Percentiles rank a stretch among this genome's conserved stretches.
Conservation (phyloP, 768 basidiomycete genomes). For the Exidia glandulosa region DNA sequence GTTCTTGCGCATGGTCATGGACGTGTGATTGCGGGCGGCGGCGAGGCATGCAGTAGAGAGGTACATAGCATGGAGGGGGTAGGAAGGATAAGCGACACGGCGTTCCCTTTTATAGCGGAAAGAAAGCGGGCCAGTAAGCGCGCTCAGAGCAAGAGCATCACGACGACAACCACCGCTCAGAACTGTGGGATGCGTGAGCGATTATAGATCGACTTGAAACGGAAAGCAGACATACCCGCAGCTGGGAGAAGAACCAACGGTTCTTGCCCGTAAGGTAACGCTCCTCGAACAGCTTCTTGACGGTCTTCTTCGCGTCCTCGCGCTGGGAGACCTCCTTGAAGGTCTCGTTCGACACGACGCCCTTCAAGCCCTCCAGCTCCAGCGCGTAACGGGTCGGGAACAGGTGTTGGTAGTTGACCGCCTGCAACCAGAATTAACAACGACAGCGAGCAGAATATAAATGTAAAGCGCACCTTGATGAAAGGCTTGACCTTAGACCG, state of each 20-base stretch:
- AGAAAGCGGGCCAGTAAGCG: no score
- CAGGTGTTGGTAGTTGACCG: conserved; percentile 96
- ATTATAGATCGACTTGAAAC: not conserved
- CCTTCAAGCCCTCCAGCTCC: conserved; percentile 92
- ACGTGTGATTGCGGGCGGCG: no score
- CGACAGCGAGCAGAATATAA: not conserved
- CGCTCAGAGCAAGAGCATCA: conserved; percentile 4
- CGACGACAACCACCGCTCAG: conserved; percentile 3
- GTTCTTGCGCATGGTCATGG: no score
- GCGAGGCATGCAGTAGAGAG: no score
- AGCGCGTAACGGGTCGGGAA: conserved; percentile 99
- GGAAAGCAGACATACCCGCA: conserved; percentile 42
- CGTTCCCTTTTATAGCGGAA: no score
- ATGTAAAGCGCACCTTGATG: conserved; percentile 64
- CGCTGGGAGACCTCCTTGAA: conserved; percentile 97
- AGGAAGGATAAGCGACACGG: no score
- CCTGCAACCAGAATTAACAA: conserved; percentile 30
- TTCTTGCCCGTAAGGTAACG: conserved; percentile 90
- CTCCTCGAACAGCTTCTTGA: conserved; percentile 96
- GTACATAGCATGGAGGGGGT: no score
- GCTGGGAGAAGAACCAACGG: conserved; percentile 91
- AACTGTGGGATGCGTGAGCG: conserved; percentile 3
- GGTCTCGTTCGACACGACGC: conserved; percentile 69
- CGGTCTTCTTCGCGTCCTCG: conserved; percentile 87
- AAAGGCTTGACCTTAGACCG: conserved; percentile 99